Evolutionary conservation across 352 stramenopile genomes (phyloP).

Genomic region (Peronosclerospora sorghi): DNA sequence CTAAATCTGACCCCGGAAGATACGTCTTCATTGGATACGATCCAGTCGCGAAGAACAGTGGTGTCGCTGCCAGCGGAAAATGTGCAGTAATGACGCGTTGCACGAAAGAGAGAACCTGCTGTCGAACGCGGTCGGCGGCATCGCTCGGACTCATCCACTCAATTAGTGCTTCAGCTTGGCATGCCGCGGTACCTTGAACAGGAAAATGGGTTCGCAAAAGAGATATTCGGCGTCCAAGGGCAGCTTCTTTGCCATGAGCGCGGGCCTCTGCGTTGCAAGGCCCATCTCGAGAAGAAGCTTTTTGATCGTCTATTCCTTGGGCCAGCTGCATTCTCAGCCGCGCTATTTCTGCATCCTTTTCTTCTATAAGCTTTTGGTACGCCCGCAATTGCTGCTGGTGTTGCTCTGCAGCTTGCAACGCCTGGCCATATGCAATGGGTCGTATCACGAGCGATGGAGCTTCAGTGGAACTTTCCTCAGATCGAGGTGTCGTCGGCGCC

Average conservation of each 20-base stretch:
- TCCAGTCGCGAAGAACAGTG: constrained; percentile 62
- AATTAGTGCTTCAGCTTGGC: constrained; percentile 36
- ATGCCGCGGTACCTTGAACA: constrained; percentile 15
- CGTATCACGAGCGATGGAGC: constrained; percentile 49
- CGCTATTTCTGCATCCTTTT: constrained; percentile 59
- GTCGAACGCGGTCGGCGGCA: constrained; percentile 49
- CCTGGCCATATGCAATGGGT: constrained; percentile 61
- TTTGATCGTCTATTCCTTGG: constrained; percentile 10
- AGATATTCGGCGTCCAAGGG: constrained; percentile 9
- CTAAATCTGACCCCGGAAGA: constrained; percentile 76
- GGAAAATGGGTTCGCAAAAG: constrained; percentile 31
- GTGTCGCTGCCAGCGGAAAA: constrained; percentile 29
- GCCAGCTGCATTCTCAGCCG: constrained; percentile 29
- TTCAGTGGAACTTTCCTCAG: constrained; percentile 8
- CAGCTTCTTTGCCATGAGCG: constrained; percentile 12
- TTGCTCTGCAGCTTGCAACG: constrained; percentile 51
- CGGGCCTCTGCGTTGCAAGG: constrained; percentile 1
- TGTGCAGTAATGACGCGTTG: constrained; percentile 47
- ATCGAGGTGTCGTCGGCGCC: constrained; percentile 8
- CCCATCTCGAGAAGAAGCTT: constrained; percentile 4
- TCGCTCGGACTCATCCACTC: constrained; percentile 54
- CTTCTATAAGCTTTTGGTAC: constrained; percentile 47
- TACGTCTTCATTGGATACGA: constrained; percentile 88
- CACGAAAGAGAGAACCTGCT: constrained; percentile 57
- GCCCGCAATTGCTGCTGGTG: constrained; percentile 44